phyloP scores from a whole-genome alignment of 371 early-diverging fungal species.

The Mucor lusitanicus region DNA sequence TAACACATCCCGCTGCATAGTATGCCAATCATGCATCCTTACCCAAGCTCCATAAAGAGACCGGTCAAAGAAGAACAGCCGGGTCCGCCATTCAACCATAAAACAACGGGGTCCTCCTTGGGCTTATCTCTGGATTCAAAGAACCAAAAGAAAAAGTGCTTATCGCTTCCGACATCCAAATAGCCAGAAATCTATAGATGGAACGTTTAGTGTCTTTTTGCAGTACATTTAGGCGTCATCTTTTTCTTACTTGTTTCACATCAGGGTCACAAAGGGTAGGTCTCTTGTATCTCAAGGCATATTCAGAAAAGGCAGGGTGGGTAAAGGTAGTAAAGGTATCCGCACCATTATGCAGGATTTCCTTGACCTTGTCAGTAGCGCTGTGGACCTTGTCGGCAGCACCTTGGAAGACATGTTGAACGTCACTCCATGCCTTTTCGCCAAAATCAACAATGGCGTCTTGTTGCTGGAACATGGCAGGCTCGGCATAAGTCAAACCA shows the following conservation, averaged over 20 bases:
- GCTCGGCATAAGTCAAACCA: slow-evolving; percentile 21
- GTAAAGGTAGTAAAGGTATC: slow-evolving; percentile 42
- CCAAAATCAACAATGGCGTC: slow-evolving; percentile 24
- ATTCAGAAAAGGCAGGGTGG: slow-evolving; percentile 71
- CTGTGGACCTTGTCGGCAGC: slow-evolving; percentile 12
- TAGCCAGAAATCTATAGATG: slow-evolving; percentile 75
- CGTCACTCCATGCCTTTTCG: slow-evolving; percentile 28
- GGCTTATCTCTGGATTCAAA: slow-evolving; percentile 75
- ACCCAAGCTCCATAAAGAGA: slow-evolving; percentile 75
- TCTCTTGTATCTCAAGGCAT: slow-evolving; percentile 73
- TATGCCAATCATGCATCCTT: slow-evolving; percentile 1
- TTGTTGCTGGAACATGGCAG: slow-evolving; percentile 28
- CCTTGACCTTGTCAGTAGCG: slow-evolving; percentile 18
- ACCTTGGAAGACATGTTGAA: slow-evolving; percentile 21
- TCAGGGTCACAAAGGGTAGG: slow-evolving; percentile 58
- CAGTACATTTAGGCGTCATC: too few relatives aligned
- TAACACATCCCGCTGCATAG: not conserved
- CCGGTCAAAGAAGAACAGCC: slow-evolving; percentile 81
- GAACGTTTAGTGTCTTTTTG: too few relatives aligned
- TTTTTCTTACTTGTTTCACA: slow-evolving; percentile 42
- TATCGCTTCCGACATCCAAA: slow-evolving; percentile 66
- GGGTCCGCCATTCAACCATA: slow-evolving; percentile 83
- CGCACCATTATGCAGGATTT: slow-evolving; percentile 22
- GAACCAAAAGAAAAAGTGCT: slow-evolving; percentile 76
- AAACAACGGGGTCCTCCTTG: slow-evolving; percentile 65